Base-by-base conservation (phyloP, 2,329 filamentous ascomycete species). In the Aspergillus viridinutans region DNA sequence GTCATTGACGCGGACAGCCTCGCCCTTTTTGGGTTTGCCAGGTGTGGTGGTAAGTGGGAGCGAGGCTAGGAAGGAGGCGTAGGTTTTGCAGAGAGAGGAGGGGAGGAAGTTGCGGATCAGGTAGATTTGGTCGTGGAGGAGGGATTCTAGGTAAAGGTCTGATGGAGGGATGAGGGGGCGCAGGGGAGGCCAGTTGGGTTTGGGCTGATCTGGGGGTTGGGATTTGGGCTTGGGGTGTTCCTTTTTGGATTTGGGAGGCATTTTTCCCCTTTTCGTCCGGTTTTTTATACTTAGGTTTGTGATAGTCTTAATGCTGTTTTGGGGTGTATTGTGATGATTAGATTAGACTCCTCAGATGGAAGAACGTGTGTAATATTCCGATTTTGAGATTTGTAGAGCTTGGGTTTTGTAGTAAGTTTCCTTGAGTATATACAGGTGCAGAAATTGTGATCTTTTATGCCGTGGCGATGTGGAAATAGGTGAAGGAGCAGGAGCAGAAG, bases 1-100 rank as follows among this genome's bases (percentile, higher is more conserved):
- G 71, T 97, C 93, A 71, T 97, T 97, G 49, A 96, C 89, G 38
- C 93, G 83, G 7, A 90, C 82, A 1, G 92, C 92, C 55, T 94
- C 87, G 50, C 90, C 90, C 59, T 85, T 86, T 72, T 90, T 93
- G 1, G 90, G 90, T 59, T 85, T 86, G 0, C 85, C 85, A 0
- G 90, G 90, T 0, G 90, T 96, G 1, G 90, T 95, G 48, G 82
- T 83, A 49, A 96, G 76, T 0, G 90, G 86, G 2, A 96, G 75
- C 0, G 82, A 83, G 9, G 83, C 79, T 0, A 95, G 82, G 66
- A 93, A 94, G 1, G 83, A 80, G 51, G 91, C 83, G 71, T 93
- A 95, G 56, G 82, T 85, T 64, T 86, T 87, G 78, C 90, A 94
- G 5, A 96, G 81, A 3, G 80, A 84, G 9, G 84, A 81, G 0